Evolutionary conservation across 805 yeast species (phyloP), one percentile per base, ranked within the genome.

Genomic region (Saturnispora quitensis): DNA sequence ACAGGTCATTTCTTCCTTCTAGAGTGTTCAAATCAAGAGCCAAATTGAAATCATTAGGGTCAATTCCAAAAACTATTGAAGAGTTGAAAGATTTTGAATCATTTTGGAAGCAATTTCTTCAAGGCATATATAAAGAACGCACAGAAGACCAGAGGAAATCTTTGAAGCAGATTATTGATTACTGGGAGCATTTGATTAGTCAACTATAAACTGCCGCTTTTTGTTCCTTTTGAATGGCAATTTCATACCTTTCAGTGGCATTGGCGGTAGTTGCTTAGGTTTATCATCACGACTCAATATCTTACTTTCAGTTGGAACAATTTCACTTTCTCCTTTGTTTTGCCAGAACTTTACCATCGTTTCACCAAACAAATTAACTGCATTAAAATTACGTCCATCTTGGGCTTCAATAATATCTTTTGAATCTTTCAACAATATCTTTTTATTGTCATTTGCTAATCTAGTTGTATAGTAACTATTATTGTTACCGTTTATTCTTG

Each of bases 31-130:
- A 33, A 42, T 58, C 55, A 53, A 52, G 48, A 56, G 67, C 45
- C 52, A 58, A 54, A 35, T 52, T 48, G 34, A 56, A 17, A 51
- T 8, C 20, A n/a, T 54, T 47, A 17, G 40, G 57, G 1, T 18
- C 43, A 18, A 25, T 24, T 2, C 81, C 84, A 0, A 17, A 35
- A 1, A 50, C 54, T 17, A 34, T 50, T 2, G n/a, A 52, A 15
- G 69, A 65, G 9, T 58, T 80, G 31, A 48, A 45, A 3, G 66
- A 62, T 12, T 80, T 83, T 56, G 63, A 72, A 4, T 66, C 64
- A 2, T 78, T 78, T 58, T 85, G 90, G 90, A 53, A 64, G 2
- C 62, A 66, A 2, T 67, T 77, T 0, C 62, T 83, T 43, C 55
- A 58, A 2, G 67, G 68, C 1, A 60, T 82, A 8, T 82, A 80